Base-by-base conservation (phyloP, 2,329 filamentous ascomycete genomes). In the Fusarium tuaranense region DNA sequence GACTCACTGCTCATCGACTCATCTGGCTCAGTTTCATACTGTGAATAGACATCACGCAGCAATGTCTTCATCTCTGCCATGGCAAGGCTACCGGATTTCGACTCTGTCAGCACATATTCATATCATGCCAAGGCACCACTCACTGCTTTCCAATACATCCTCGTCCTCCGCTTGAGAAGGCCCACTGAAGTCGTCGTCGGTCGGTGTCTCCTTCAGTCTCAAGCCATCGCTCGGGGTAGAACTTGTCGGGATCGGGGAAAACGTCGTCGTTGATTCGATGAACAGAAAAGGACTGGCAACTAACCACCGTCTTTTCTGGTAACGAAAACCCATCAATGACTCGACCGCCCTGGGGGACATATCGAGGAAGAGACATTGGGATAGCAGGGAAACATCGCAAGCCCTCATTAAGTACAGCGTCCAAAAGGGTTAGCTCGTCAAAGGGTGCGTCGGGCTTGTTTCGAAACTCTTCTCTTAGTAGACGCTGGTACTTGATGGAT, bases 211-310 rank as follows among this genome's bases (percentile, higher is more conserved):
- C 94, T 55, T 92, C 88, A 10, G 88, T 87, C 18, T 88, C 90
- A 73, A 98, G 89, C 95, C 95, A 98, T 75, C 96, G 89, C 67
- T 96, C 93, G 0, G 95, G 95, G 61, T 92, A 87, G 79, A 95
- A 98, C 7, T 82, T 83, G 70, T 97, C 93, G 0, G 95, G 93
- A 51, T 95, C 88, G 1, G 92, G 91, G 80, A 97, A 98, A 2
- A 95, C 92, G 66, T 91, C 87, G 13, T 83, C 80, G 73, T 92
- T 88, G 66, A 90, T 84, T 22, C 88, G 87, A 72, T 92, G 89
- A 38, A 91, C 84, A 13, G 90, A 91, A 77, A 87, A 90, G 1
- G 90, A 87, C 80, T 92, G 90, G 71, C 87, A 88, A 78, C 90
- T 91, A 61, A 91, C 90, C 46, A 90, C 85, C 0, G 89, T 88